Percentiles rank a stretch among this genome's conserved stretches.
These are phyloP conservation scores for Tulasnella sp. DNA, from an alignment of 768 basidiomycete genomes.

Conservation along the genomic window DNA sequence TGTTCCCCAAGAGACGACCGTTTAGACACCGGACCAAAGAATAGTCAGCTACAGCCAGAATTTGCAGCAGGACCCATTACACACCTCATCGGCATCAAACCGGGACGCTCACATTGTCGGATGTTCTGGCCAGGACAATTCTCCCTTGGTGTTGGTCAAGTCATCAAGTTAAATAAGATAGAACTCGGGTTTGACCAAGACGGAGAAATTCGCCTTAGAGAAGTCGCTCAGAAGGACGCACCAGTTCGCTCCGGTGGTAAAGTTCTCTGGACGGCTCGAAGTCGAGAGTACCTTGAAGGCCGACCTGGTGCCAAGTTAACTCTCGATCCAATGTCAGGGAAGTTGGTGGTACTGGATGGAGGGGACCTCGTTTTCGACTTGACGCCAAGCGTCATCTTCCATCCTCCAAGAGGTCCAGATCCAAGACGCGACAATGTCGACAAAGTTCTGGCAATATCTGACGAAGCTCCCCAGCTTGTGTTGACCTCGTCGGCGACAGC, in stretches of 20 bases:
- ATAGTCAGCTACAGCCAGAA: conserved; percentile 7
- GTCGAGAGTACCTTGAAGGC: not conserved
- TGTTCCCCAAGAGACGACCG: conserved; percentile 7
- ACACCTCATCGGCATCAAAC: conserved; percentile 18
- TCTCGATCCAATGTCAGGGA: conserved; percentile 11
- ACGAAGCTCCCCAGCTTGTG: conserved; percentile 17
- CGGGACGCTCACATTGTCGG: conserved; percentile 17
- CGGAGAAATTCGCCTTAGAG: conserved; percentile 14
- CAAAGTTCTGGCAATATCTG: conserved; percentile 16
- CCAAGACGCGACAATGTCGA: too few relatives aligned
- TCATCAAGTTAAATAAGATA: conserved; percentile 11
- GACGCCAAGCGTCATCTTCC: conserved; percentile 3
- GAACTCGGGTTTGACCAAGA: conserved; percentile 17
- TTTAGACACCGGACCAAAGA: conserved; percentile 1
- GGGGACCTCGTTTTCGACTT: conserved; percentile 16
- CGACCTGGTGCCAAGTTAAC: conserved; percentile 7
- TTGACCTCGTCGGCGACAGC: conserved; percentile 6
- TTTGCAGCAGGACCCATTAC: conserved; percentile 11
- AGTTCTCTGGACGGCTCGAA: conserved; percentile 12
- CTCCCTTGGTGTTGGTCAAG: conserved; percentile 12
- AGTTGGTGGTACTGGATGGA: conserved; percentile 13
- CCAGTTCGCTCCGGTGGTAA: not conserved
- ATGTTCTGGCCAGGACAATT: conserved; percentile 20
- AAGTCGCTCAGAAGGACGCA: not conserved
- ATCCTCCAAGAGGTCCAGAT: not conserved